phyloP scores from a whole-genome alignment of 1,284 basidiomycete genomes.

The Cutaneotrichosporon sp. region DNA sequence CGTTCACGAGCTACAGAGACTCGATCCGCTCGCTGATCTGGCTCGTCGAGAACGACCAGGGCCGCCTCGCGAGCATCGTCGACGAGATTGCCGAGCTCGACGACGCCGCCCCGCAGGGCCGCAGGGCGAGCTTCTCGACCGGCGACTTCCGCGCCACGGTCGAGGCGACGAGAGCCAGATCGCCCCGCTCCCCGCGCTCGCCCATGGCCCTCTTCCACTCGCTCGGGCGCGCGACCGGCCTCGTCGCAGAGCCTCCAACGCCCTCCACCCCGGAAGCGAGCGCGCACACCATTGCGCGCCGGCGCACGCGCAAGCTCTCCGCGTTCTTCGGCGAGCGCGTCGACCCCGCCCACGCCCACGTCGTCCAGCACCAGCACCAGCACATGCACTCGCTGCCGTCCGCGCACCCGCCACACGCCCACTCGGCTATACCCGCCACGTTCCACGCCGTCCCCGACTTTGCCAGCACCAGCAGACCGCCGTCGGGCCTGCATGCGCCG shows the following conservation, averaged over 20 bases:
- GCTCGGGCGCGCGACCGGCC: neutral
- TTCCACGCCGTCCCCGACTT: neutral
- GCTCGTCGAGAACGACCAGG: constrained; percentile 37
- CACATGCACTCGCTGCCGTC: neutral
- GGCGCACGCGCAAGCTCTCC: constrained; percentile 31
- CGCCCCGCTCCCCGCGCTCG: neutral
- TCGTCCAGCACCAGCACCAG: neutral
- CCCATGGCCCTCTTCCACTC: neutral
- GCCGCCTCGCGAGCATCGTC: constrained; percentile 31
- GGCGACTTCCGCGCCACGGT: neutral
- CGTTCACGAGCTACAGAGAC: constrained; percentile 28
- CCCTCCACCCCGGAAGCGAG: neutral
- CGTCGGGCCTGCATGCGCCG: neutral
- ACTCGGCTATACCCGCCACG: neutral
- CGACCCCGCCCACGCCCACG: constrained; percentile 10
- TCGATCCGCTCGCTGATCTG: constrained; percentile 36
- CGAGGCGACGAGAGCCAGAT: neutral
- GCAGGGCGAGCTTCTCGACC: neutral
- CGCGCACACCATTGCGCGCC: neutral
- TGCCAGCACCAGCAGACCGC: no score
- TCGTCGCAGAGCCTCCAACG: neutral
- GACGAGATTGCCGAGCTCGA: constrained; percentile 39
- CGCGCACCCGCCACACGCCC: neutral
- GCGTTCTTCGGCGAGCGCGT: constrained; percentile 37
- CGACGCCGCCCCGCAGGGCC: neutral